These are phyloP conservation scores for Skeletonema costatum DNA, from an alignment of 108 stramenopile species.

Conservation along the genomic window DNA sequence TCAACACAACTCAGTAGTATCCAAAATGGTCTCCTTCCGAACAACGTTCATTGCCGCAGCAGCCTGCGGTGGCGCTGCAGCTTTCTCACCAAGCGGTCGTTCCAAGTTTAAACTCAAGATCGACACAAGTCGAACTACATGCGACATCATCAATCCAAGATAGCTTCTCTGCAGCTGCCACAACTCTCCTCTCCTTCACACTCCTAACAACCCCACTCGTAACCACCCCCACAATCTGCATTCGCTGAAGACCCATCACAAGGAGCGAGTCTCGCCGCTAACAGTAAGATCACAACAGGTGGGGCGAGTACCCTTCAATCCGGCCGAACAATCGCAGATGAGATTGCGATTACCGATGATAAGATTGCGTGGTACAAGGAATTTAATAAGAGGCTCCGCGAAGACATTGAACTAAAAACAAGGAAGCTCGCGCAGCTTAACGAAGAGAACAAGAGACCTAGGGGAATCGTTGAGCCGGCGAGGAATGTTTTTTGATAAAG, in stretches of 20 bases:
- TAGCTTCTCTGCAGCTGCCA: neutral
- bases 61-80: neutral
- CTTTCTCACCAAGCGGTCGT: neutral
- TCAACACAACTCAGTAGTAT: no score
- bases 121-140: neutral
- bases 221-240: neutral
- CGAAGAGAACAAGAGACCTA: no score
- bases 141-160: neutral
- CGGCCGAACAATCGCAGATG: no score
- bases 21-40: neutral
- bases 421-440: no score
- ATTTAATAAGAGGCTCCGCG: no score
- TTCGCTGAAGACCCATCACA: slow-evolving; percentile 24
- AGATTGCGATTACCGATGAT: no score
- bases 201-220: neutral
- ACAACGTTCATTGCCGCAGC: neutral
- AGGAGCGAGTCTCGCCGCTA: slow-evolving; percentile 64
- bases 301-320: no score
- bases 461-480: no score
- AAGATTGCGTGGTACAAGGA: no score
- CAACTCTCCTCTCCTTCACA: neutral
- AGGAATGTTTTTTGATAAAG: no score
- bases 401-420: no score
- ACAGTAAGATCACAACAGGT: slow-evolving; percentile 86
- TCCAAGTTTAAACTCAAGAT: neutral